Percentiles rank a stretch among this genome's conserved stretches.
Conservation (phyloP, 2,329 filamentous ascomycete genomes). For the Alternaria triticina region DNA sequence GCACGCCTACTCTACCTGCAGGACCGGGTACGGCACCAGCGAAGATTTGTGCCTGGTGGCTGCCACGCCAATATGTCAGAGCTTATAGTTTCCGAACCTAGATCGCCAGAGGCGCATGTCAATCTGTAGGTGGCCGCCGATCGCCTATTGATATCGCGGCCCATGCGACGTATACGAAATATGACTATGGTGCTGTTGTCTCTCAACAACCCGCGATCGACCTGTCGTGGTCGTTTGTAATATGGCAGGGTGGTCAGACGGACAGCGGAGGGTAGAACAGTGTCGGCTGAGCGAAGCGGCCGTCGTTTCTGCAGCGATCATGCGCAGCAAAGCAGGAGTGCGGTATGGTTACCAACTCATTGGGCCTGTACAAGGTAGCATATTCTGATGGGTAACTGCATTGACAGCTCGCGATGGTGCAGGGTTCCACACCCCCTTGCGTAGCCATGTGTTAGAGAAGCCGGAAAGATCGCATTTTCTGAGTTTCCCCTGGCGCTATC, state of each 20-base stretch:
- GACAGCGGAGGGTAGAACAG: not conserved
- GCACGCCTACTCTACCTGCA: not conserved
- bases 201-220: not conserved
- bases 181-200: not conserved
- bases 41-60: not conserved
- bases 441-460: slow-evolving; percentile 13
- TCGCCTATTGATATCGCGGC: not conserved
- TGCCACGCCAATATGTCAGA: slow-evolving; percentile 5
- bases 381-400: slow-evolving; percentile 14
- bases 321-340: not conserved
- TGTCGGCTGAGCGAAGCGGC: slow-evolving; percentile 2
- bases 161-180: not conserved
- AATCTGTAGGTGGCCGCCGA: slow-evolving; percentile 1
- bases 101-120: slow-evolving; percentile 5
- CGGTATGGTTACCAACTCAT: slow-evolving; percentile 1
- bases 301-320: slow-evolving; percentile 7
- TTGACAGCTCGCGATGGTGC: slow-evolving; percentile 16
- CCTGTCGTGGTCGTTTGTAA: slow-evolving; percentile 1
- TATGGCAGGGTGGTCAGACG: slow-evolving; percentile 3
- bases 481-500: not conserved
- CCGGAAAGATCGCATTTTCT: not conserved
- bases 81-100: not conserved
- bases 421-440: slow-evolving; percentile 17
- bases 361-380: slow-evolving; percentile 7
- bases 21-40: not conserved